phyloP scores from a whole-genome alignment of 2,329 filamentous ascomycete genomes.

The Tolypocladium cylindrosporum region DNA sequence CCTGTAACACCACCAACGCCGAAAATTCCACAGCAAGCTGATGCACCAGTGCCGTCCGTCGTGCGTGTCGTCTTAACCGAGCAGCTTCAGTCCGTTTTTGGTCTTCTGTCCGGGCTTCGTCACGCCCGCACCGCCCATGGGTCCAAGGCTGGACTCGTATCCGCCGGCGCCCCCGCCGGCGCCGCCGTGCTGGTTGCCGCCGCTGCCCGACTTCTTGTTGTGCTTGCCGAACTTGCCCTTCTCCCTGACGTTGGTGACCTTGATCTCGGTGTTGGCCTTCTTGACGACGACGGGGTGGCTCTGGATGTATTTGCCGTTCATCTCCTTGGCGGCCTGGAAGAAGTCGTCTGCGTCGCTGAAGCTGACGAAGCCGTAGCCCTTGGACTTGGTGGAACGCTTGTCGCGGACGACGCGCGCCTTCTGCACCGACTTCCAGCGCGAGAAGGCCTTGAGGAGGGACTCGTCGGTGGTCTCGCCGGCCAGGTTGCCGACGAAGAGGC shows the following conservation, averaged over 20 bases:
- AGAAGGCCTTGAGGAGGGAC: slow-evolving; percentile 85
- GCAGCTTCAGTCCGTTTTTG: slow-evolving; percentile 52
- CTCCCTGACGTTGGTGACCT: slow-evolving; percentile 59
- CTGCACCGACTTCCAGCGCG: slow-evolving; percentile 76
- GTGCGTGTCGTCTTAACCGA: slow-evolving; percentile 32
- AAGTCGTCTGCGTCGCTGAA: slow-evolving; percentile 94
- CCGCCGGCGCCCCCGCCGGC: slow-evolving; percentile 17
- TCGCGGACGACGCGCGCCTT: slow-evolving; percentile 92
- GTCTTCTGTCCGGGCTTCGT: slow-evolving; percentile 56
- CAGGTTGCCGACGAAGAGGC: slow-evolving; percentile 92
- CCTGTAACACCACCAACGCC: not conserved
- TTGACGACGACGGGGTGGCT: slow-evolving; percentile 85
- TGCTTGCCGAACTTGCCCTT: slow-evolving; percentile 31
- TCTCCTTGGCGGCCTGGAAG: slow-evolving; percentile 92
- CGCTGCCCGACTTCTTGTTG: slow-evolving; percentile 18
- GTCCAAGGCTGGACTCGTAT: slow-evolving; percentile 42
- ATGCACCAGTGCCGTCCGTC: not conserved
- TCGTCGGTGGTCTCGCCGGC: slow-evolving; percentile 97
- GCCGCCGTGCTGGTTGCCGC: slow-evolving; percentile 9
- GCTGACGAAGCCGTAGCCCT: slow-evolving; percentile 92
- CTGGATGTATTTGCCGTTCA: slow-evolving; percentile 98
- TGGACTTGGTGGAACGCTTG: slow-evolving; percentile 92
- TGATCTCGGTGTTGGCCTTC: slow-evolving; percentile 87
- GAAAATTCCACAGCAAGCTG: not conserved
- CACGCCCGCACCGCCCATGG: slow-evolving; percentile 39